A percentile compares a stretch with the other conserved stretches of the same genome.
These are phyloP conservation scores for Jacaranda copaia DNA, from an alignment of 257 asterid species.

Conservation along the genomic window DNA sequence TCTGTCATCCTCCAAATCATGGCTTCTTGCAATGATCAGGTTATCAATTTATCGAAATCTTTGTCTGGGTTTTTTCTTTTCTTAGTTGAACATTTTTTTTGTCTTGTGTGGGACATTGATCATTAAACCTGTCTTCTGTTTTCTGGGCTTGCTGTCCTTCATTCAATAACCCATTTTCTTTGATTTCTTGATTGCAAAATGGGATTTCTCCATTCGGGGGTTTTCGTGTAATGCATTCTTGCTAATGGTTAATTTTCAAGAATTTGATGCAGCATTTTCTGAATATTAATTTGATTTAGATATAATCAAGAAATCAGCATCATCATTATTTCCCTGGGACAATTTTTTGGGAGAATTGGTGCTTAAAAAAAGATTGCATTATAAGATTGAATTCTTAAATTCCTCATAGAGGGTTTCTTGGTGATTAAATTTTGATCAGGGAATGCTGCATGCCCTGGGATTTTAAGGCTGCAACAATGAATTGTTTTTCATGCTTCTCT, in stretches of 20 bases:
- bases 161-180: background rate
- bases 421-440: conserved; percentile 30
- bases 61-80: background rate
- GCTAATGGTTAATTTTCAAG: background rate
- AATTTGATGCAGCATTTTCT: background rate
- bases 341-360: background rate
- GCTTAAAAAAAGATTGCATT: background rate
- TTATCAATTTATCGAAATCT: conserved; percentile 4
- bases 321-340: background rate
- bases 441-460: conserved; percentile 41
- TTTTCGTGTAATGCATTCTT: background rate
- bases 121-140: conserved; percentile 17
- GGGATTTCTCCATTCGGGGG: background rate
- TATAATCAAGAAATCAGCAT: background rate
- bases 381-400: background rate
- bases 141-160: background rate
- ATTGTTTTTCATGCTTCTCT: conserved; percentile 82
- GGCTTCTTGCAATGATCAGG: conserved; percentile 43
- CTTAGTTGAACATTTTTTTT: background rate
- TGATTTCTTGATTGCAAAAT: background rate
- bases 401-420: background rate
- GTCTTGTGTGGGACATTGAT: background rate
- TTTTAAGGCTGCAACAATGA: conserved; percentile 54
- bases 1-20: conserved; percentile 34
- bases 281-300: background rate